Percentiles rank a stretch among this genome's conserved stretches.
Conservation (phyloP, 106 monocot species). For the Dioscorea dumetorum region DNA sequence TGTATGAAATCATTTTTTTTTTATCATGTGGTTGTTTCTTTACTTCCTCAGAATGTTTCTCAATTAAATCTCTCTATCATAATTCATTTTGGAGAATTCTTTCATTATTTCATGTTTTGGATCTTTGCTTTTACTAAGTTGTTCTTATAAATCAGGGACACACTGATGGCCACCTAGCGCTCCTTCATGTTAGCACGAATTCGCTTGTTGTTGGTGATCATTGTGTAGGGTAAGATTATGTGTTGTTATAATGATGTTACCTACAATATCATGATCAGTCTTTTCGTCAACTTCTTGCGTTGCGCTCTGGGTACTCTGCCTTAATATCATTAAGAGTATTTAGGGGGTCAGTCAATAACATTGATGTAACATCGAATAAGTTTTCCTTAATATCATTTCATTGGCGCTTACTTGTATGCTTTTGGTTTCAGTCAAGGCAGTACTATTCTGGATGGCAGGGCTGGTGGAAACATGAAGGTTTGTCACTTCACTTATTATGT, state of each 20-base stretch:
- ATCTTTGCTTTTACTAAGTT: neutral
- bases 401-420: neutral
- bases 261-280: no score
- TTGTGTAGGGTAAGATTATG: slow-evolving; percentile 74
- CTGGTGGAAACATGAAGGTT: slow-evolving; percentile 95
- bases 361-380: no score
- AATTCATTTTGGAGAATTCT: neutral
- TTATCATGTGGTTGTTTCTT: neutral
- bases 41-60: neutral
- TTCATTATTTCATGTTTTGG: neutral
- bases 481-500: neutral
- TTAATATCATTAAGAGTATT: no score
- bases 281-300: no score
- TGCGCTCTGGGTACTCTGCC: no score
- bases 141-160: slow-evolving; percentile 55
- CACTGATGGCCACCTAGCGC: slow-evolving; percentile 84
- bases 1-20: slow-evolving; percentile 29
- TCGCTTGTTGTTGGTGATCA: slow-evolving; percentile 92
- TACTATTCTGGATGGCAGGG: slow-evolving; percentile 58
- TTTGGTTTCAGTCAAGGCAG: slow-evolving; percentile 62
- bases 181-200: slow-evolving; percentile 70
- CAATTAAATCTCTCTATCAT: neutral
- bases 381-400: no score
- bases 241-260: no score
- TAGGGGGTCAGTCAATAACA: no score